A percentile compares a stretch with the other conserved stretches of the same genome.
Evolutionary conservation across 164 flowering plant genomes (phyloP).

Genomic region (Cinnamomum micranthum): DNA sequence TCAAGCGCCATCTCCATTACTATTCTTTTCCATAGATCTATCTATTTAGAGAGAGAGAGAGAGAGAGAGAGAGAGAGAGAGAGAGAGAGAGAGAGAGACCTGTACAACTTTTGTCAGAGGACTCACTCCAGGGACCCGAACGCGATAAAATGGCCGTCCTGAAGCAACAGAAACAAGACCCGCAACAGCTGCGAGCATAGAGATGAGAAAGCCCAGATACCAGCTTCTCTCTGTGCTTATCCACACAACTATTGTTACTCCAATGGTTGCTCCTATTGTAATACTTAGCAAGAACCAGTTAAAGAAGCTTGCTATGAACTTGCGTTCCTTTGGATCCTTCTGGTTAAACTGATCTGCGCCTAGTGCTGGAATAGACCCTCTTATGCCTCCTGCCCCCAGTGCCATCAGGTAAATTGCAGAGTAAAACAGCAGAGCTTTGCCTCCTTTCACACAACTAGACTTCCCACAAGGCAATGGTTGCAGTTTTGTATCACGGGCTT

Average conservation of each 20-base stretch:
- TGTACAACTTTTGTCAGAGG: conserved; percentile 43
- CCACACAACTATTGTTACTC: conserved; percentile 53
- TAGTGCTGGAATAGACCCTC: conserved; percentile 45
- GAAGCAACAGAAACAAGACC: conserved; percentile 37
- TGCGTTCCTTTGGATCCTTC: conserved; percentile 41
- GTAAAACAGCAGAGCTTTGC: conserved; percentile 27
- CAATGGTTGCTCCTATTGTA: conserved; percentile 38
- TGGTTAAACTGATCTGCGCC: conserved; percentile 65
- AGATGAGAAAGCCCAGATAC: conserved; percentile 52
- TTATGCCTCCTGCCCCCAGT: conserved; percentile 34
- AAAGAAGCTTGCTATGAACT: conserved; percentile 46
- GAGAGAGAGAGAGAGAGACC: conserved; percentile 25
- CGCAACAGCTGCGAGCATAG: conserved; percentile 24
- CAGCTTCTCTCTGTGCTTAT: conserved; percentile 38
- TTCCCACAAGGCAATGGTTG: conserved; percentile 24
- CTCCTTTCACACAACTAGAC: conserved; percentile 22
- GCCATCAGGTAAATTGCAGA: conserved; percentile 27
- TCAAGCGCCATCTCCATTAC: background rate
- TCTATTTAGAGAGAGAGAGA: background rate
- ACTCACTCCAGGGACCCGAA: conserved; percentile 35
- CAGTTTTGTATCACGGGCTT: conserved; percentile 25
- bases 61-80: too few species aligned
- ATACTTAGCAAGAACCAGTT: conserved; percentile 48
- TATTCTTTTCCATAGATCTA: too few species aligned
- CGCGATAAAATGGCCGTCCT: conserved; percentile 48